phyloP scores from a whole-genome alignment of 768 basidiomycete genomes.

The Russula griseocarnosa region DNA sequence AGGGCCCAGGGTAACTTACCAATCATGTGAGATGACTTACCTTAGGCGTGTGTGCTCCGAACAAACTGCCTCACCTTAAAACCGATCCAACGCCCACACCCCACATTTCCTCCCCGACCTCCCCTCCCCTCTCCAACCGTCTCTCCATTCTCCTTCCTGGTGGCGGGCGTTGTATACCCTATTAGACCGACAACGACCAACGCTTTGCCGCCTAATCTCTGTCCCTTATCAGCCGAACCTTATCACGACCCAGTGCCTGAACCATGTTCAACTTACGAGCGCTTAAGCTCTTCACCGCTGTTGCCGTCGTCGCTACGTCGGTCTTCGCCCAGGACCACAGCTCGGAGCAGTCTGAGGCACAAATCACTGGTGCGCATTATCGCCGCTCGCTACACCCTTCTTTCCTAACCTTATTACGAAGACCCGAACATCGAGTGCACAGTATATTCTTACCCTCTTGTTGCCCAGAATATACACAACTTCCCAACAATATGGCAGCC shows the following conservation, averaged over 20 bases:
- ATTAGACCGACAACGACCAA: background rate
- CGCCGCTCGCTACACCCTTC: background rate
- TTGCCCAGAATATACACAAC: background rate
- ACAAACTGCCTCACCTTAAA: background rate
- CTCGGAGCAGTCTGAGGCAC: constrained; percentile 23
- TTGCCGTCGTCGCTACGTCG: constrained; percentile 1
- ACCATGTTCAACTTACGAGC: background rate
- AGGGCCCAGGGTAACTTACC: no score
- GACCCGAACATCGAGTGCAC: constrained; percentile 25
- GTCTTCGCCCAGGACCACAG: constrained; percentile 19
- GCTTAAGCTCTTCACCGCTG: background rate
- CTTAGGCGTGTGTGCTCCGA: background rate
- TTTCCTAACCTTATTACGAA: background rate
- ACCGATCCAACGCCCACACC: background rate
- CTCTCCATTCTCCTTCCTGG: background rate
- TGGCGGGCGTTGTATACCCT: background rate
- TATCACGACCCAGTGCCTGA: background rate
- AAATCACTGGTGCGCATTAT: constrained; percentile 16
- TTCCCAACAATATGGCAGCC: constrained; percentile 22
- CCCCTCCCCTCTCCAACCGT: background rate
- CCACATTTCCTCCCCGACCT: background rate
- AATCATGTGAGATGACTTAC: no score
- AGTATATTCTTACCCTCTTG: constrained; percentile 21
- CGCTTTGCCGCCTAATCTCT: background rate
- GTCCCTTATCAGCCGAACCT: background rate